These are phyloP conservation scores for Cutaneotrichosporon sp. DNA, from an alignment of 1,284 basidiomycete species.

Conservation along the genomic window DNA sequence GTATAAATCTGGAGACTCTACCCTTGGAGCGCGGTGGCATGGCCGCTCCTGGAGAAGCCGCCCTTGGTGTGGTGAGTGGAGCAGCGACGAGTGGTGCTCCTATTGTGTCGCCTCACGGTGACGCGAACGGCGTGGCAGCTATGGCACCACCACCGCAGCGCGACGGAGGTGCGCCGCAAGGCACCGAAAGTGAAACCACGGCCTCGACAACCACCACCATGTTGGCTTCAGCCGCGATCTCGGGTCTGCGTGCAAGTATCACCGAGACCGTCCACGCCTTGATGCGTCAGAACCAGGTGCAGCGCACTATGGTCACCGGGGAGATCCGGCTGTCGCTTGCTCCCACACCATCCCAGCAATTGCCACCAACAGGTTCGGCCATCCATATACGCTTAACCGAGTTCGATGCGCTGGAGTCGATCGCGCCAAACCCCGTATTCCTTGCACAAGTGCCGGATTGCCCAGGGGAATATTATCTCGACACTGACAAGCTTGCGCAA, in stretches of 20 bases:
- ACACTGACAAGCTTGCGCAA: slow-evolving; percentile 44
- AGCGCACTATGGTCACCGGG: slow-evolving; percentile 32
- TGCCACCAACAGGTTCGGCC: background rate
- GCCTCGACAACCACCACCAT: background rate
- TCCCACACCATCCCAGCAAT: background rate
- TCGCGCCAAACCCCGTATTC: slow-evolving; percentile 53
- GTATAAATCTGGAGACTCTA: too few species aligned
- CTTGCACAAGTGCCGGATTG: slow-evolving; percentile 46
- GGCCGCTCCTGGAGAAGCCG: background rate
- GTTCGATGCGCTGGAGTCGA: slow-evolving; percentile 53
- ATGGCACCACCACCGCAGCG: too few species aligned
- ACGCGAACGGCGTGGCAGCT: background rate
- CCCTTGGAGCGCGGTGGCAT: too few species aligned
- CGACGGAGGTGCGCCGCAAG: too few species aligned
- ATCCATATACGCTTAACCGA: slow-evolving; percentile 50
- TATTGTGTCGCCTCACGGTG: background rate
- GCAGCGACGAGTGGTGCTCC: slow-evolving; percentile 11
- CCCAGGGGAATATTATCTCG: slow-evolving; percentile 52
- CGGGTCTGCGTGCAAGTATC: slow-evolving; percentile 49
- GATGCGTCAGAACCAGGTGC: slow-evolving; percentile 28
- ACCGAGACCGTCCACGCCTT: slow-evolving; percentile 54
- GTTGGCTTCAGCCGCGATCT: background rate
- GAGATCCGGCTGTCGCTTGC: slow-evolving; percentile 42
- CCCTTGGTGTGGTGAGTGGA: background rate
- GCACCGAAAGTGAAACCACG: too few species aligned